Evolutionary conservation across 2,329 filamentous ascomycete species (phyloP).

Genomic region (Waltergamsia citrina): DNA sequence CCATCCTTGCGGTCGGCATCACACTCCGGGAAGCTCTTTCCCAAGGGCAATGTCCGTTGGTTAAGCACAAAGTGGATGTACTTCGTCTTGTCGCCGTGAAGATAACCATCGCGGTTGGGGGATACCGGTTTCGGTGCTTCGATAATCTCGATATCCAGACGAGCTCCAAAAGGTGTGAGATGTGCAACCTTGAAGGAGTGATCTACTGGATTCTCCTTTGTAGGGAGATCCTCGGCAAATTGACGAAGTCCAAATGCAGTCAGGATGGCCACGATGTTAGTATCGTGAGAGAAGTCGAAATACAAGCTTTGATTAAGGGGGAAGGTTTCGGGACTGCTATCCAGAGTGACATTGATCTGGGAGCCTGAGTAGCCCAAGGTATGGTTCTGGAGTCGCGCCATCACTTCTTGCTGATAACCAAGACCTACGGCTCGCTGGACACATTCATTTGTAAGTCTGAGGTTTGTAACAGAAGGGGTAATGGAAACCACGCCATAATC

Average conservation of each 20-base stretch:
- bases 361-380: conserved; percentile 47
- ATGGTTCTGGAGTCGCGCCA: conserved; percentile 61
- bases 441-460: background rate
- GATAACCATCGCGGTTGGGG: conserved; percentile 43
- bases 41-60: conserved; percentile 63
- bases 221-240: conserved; percentile 51
- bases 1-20: conserved; percentile 55
- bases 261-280: conserved; percentile 60
- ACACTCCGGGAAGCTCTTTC: conserved; percentile 56
- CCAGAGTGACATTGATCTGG: conserved; percentile 61
- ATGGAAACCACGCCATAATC: background rate
- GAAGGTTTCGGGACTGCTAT: conserved; percentile 59
- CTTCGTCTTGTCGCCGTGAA: conserved; percentile 43
- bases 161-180: conserved; percentile 61
- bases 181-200: conserved; percentile 59
- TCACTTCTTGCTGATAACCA: conserved; percentile 63
- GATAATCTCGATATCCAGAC: conserved; percentile 68
- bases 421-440: conserved; percentile 57
- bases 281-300: conserved; percentile 72
- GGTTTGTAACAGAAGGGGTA: background rate
- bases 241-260: conserved; percentile 65
- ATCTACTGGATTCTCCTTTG: conserved; percentile 40
- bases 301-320: conserved; percentile 66
- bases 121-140: conserved; percentile 53
- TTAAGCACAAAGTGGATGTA: conserved; percentile 71